phyloP scores from a whole-genome alignment of 2,329 filamentous ascomycete genomes.

The Laburnicola sp. region DNA sequence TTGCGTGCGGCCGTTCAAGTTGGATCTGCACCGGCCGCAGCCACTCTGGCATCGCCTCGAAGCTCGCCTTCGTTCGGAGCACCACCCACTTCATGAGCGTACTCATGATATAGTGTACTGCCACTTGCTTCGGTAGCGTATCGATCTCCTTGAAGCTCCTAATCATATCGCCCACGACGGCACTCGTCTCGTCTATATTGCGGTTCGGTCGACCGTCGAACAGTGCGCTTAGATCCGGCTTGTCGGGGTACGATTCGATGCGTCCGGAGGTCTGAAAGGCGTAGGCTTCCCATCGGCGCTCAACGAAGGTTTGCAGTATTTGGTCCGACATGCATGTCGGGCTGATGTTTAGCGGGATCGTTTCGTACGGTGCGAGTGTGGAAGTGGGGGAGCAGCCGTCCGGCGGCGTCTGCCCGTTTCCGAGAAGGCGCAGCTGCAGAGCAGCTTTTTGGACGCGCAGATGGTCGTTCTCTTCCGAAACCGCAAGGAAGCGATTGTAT shows the following conservation, averaged over 20 bases:
- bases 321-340: constrained; percentile 25
- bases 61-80: constrained; percentile 20
- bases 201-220: constrained; percentile 24
- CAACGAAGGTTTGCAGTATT: constrained; percentile 29
- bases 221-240: constrained; percentile 21
- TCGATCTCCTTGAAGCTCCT: constrained; percentile 22
- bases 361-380: constrained; percentile 16
- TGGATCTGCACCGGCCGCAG: constrained; percentile 23
- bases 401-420: constrained; percentile 15
- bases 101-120: constrained; percentile 29
- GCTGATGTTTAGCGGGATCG: constrained; percentile 25
- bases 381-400: constrained; percentile 2
- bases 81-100: constrained; percentile 31
- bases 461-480: constrained; percentile 27
- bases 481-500: constrained; percentile 20
- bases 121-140: constrained; percentile 29
- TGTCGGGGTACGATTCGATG: constrained; percentile 20
- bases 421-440: constrained; percentile 23
- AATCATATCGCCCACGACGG: constrained; percentile 19
- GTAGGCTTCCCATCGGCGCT: constrained; percentile 23
- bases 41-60: constrained; percentile 29
- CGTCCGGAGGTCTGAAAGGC: constrained; percentile 15
- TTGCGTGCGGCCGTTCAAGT: constrained; percentile 21
- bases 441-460: constrained; percentile 28
- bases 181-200: constrained; percentile 19